phyloP scores from a whole-genome alignment of 768 basidiomycete species.

The Phaeotremella fagi region DNA sequence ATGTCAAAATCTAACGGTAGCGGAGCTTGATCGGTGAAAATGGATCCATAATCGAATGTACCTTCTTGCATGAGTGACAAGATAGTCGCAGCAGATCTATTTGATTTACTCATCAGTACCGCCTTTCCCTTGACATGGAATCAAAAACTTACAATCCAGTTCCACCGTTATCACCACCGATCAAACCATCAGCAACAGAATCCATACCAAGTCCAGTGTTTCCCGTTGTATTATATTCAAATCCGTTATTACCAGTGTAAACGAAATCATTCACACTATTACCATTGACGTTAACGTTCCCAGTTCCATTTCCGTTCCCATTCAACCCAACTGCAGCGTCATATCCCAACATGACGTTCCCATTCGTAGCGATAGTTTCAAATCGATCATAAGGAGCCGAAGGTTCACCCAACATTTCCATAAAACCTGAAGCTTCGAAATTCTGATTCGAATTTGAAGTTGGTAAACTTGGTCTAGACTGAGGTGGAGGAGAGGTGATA shows the following conservation, averaged over 20 bases:
- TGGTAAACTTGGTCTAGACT: neutral
- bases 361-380: slow-evolving; percentile 32
- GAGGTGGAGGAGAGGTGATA: slow-evolving; percentile 16
- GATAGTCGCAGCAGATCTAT: slow-evolving; percentile 46
- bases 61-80: slow-evolving; percentile 45
- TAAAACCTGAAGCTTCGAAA: neutral
- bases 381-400: slow-evolving; percentile 33
- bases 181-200: slow-evolving; percentile 35
- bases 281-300: too few relatives aligned
- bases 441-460: neutral
- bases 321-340: neutral
- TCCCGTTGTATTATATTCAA: slow-evolving; percentile 2
- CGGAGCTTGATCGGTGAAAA: slow-evolving; percentile 42
- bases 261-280: too few relatives aligned
- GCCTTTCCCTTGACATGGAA: too few relatives aligned
- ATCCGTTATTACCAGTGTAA: neutral
- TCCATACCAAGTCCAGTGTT: slow-evolving; percentile 33
- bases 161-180: slow-evolving; percentile 12
- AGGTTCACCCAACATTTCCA: slow-evolving; percentile 20
- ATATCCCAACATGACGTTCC: slow-evolving; percentile 12
- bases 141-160: slow-evolving; percentile 29
- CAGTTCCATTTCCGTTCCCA: neutral
- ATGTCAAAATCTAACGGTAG: slow-evolving; percentile 1
- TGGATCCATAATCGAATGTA: slow-evolving; percentile 42
- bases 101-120: neutral